These are phyloP conservation scores for Phaeodactylum tricornutum DNA, from an alignment of 108 stramenopile genomes.

Conservation along the genomic window DNA sequence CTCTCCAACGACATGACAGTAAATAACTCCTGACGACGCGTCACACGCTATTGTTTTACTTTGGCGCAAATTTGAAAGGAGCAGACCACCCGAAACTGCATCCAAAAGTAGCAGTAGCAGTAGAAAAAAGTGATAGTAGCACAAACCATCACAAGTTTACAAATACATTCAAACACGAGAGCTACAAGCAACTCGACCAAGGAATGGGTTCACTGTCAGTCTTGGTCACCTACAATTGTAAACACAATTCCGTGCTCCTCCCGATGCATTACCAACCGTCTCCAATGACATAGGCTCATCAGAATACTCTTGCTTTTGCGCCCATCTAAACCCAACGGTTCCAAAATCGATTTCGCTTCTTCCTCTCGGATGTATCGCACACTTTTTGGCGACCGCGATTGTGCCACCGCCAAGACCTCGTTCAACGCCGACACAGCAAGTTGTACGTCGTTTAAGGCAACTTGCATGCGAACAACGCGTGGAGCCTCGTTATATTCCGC, in stretches of 20 bases:
- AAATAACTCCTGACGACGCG: too few species aligned
- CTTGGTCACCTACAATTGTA: too few species aligned
- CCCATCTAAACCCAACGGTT: background rate
- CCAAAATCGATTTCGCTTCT: conserved; percentile 13
- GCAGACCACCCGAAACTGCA: too few species aligned
- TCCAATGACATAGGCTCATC: conserved; percentile 39
- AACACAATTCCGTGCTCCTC: conserved; percentile 6
- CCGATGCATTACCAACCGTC: conserved; percentile 25
- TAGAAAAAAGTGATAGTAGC: too few species aligned
- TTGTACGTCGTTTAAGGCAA: conserved; percentile 17
- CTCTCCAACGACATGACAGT: too few species aligned
- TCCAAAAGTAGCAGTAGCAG: too few species aligned
- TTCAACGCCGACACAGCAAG: conserved; percentile 11
- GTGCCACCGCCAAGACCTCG: conserved; percentile 1
- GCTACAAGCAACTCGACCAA: too few species aligned
- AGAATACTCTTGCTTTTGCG: conserved; percentile 21
- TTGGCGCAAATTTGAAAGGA: too few species aligned
- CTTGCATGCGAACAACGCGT: conserved; percentile 29
- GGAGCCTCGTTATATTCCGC: conserved; percentile 40
- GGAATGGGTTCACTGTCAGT: too few species aligned
- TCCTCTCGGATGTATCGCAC: conserved; percentile 5
- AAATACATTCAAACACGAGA: too few species aligned
- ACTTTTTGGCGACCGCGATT: background rate
- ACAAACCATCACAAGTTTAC: too few species aligned
- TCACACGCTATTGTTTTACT: too few species aligned